Evolutionary conservation across 2,329 filamentous ascomycete species (phyloP).

Genomic region (Hawksworthiomyces lignivorus): DNA sequence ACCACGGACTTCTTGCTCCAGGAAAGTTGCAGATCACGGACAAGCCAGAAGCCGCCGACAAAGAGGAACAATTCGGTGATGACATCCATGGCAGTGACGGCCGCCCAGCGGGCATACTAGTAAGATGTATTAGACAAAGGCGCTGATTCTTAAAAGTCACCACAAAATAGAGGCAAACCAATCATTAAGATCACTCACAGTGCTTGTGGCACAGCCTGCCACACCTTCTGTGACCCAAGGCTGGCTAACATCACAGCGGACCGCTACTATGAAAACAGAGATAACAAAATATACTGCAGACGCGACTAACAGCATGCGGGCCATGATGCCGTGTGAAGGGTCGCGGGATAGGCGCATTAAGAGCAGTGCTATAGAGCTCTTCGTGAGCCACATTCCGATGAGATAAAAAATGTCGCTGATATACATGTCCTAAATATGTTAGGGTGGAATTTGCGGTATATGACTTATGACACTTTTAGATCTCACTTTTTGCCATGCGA

Average conservation of each 20-base stretch:
- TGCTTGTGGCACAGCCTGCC: constrained; percentile 19
- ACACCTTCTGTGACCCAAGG: constrained; percentile 27
- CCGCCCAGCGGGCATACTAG: constrained; percentile 30
- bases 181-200: too few species aligned
- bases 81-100: constrained; percentile 31
- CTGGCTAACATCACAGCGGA: constrained; percentile 30
- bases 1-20: constrained; percentile 30
- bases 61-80: constrained; percentile 30
- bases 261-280: constrained; percentile 30
- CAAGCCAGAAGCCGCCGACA: constrained; percentile 26
- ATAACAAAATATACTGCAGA: constrained; percentile 30
- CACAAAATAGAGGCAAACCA: constrained; percentile 9
- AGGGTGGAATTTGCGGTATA: background rate
- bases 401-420: constrained; percentile 35
- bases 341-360: constrained; percentile 37
- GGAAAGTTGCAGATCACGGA: constrained; percentile 30
- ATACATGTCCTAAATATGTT: constrained; percentile 23
- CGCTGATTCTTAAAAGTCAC: background rate
- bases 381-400: constrained; percentile 32
- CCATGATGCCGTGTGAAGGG: constrained; percentile 28
- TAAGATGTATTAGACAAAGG: background rate
- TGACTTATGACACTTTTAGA: too few species aligned
- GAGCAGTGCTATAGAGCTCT: constrained; percentile 33
- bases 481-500: constrained; percentile 28
- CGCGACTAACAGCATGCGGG: constrained; percentile 26